These are phyloP conservation scores for Ascodesmis nigricans DNA, from an alignment of 495 filamentous ascomycete species.

Conservation along the genomic window DNA sequence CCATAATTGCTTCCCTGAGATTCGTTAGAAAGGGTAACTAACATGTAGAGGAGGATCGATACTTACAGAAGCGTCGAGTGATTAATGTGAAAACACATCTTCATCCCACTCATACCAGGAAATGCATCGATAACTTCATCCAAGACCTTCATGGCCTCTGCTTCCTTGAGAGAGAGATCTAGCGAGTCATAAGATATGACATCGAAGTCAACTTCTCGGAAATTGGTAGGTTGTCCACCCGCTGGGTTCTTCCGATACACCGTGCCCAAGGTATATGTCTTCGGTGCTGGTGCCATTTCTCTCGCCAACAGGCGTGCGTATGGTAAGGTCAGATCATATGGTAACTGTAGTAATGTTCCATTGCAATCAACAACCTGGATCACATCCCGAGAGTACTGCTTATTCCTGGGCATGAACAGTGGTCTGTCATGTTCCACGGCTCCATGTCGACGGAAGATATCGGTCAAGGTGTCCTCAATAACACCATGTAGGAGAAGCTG, in stretches of 20 bases:
- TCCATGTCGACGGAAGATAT: slow-evolving; percentile 77
- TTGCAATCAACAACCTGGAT: slow-evolving; percentile 61
- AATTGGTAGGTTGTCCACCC: slow-evolving; percentile 57
- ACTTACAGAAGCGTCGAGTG: slow-evolving; percentile 60
- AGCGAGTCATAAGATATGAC: slow-evolving; percentile 58
- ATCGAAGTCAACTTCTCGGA: slow-evolving; percentile 87
- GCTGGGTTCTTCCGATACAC: slow-evolving; percentile 65
- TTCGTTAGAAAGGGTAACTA: neutral
- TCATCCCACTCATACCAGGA: slow-evolving; percentile 42
- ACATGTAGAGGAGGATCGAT: neutral
- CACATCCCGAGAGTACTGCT: slow-evolving; percentile 45
- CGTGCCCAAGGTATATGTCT: slow-evolving; percentile 70
- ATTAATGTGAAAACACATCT: slow-evolving; percentile 82
- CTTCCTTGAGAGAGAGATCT: slow-evolving; percentile 77
- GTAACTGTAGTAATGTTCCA: slow-evolving; percentile 70
- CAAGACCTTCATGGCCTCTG: slow-evolving; percentile 80
- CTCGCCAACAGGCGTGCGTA: slow-evolving; percentile 69
- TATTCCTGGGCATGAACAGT: slow-evolving; percentile 57
- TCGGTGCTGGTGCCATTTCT: slow-evolving; percentile 41
- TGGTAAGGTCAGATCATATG: slow-evolving; percentile 76
- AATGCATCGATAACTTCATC: slow-evolving; percentile 77
- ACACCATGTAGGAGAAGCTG: slow-evolving; percentile 49
- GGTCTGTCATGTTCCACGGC: slow-evolving; percentile 61
- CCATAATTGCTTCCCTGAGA: slow-evolving; percentile 39
- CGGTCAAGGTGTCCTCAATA: slow-evolving; percentile 51